phyloP scores from a whole-genome alignment of 495 filamentous ascomycete species.

The Tuber magnatum region DNA sequence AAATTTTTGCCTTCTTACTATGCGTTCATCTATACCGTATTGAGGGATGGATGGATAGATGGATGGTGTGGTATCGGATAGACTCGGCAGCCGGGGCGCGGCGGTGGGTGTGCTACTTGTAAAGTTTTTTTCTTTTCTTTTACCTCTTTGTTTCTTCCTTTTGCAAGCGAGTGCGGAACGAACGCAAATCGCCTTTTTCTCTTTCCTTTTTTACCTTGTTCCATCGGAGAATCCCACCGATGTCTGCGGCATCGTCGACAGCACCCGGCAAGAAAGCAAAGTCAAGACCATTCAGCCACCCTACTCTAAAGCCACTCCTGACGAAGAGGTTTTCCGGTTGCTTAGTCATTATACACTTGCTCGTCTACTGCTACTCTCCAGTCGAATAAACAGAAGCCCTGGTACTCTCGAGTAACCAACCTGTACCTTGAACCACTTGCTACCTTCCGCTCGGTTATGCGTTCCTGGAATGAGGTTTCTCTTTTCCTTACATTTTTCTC shows the following conservation, averaged over 20 bases:
- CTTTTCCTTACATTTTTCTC: background rate
- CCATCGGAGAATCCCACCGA: background rate
- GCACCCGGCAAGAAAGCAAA: background rate
- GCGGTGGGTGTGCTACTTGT: background rate
- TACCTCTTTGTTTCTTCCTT: background rate
- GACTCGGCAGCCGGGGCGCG: background rate
- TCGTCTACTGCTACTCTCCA: background rate
- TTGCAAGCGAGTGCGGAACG: background rate
- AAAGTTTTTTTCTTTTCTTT: background rate
- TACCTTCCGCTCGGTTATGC: background rate
- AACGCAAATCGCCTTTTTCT: background rate
- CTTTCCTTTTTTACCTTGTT: background rate
- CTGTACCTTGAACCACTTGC: background rate
- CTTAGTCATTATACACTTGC: slow-evolving; percentile 1
- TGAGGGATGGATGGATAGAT: background rate
- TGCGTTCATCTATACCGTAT: background rate
- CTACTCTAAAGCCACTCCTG: background rate
- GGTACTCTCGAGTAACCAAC: background rate
- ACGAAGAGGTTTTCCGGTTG: background rate
- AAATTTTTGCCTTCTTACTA: background rate
- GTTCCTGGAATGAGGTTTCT: background rate
- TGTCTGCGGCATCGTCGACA: background rate
- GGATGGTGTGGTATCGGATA: background rate
- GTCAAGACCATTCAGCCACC: background rate
- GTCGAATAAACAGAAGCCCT: background rate